phyloP scores from a whole-genome alignment of 495 filamentous ascomycete species.

The Daldinia concentrica region DNA sequence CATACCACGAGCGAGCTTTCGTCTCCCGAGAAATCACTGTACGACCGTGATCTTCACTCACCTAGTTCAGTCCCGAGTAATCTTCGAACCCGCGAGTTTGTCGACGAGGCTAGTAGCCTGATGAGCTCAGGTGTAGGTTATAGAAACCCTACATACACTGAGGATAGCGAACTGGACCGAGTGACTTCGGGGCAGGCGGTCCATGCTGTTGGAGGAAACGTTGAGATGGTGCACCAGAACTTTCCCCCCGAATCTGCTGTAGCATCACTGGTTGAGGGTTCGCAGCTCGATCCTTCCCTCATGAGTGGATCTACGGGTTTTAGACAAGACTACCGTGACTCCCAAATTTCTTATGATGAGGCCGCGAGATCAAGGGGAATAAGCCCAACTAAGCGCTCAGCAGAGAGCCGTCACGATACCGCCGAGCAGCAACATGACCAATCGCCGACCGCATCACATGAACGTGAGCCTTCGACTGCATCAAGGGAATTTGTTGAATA shows the following conservation, averaged over 20 bases:
- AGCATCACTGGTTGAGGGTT: conserved; percentile 85
- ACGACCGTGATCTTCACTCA: conserved; percentile 49
- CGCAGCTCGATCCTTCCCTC: conserved; percentile 81
- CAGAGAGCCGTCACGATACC: conserved; percentile 45
- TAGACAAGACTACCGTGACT: conserved; percentile 50
- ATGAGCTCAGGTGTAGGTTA: conserved; percentile 61
- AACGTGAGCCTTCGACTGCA: conserved; percentile 37
- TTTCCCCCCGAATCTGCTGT: conserved; percentile 85
- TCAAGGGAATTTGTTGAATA: conserved; percentile 55
- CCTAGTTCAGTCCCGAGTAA: conserved; percentile 53
- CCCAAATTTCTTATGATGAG: conserved; percentile 55
- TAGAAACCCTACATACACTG: conserved; percentile 68
- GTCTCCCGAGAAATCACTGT: conserved; percentile 51
- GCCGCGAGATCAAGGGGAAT: conserved; percentile 43
- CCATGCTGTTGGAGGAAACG: conserved; percentile 72
- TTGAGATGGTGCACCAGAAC: conserved; percentile 75
- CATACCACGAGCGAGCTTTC: conserved; percentile 57
- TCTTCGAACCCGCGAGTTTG: conserved; percentile 52
- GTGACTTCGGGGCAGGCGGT: conserved; percentile 74
- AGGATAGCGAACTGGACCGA: conserved; percentile 73
- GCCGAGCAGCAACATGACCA: conserved; percentile 44
- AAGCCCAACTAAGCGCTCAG: conserved; percentile 52
- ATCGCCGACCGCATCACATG: conserved; percentile 38
- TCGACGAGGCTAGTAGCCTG: conserved; percentile 51
- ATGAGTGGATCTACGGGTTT: conserved; percentile 58